A percentile compares a stretch with the other conserved stretches of the same genome.
phyloP scores from a whole-genome alignment of 768 basidiomycete genomes.

The Boletales sp. region DNA sequence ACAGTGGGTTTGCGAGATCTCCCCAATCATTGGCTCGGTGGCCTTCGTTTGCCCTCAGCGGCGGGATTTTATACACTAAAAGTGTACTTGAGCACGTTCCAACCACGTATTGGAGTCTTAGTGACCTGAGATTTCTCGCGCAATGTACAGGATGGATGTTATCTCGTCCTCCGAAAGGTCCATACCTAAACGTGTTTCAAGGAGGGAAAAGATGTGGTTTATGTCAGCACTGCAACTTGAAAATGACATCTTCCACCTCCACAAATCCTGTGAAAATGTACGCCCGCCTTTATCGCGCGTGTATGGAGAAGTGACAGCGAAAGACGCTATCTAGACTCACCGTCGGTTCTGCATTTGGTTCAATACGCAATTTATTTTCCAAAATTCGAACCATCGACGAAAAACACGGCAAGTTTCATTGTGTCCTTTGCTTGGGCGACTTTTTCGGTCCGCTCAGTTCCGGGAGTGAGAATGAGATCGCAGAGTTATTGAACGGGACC shows the following conservation, averaged over 20 bases:
- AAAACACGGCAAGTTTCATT: conserved; percentile 92
- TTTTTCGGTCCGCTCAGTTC: conserved; percentile 62
- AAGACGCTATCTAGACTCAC: conserved; percentile 47
- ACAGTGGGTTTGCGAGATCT: conserved; percentile 74
- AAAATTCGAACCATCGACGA: conserved; percentile 83
- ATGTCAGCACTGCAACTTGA: conserved; percentile 17
- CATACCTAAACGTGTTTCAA: conserved; percentile 34
- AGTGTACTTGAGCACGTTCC: conserved; percentile 18
- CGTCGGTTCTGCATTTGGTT: conserved; percentile 76
- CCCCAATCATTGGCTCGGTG: conserved; percentile 94
- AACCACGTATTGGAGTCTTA: conserved; percentile 10
- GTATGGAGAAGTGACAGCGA: conserved; percentile 3
- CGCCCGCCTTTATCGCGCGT: conserved; percentile 4
- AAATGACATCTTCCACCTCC: conserved; percentile 3
- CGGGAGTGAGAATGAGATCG: conserved; percentile 38
- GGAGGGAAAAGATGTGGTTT: conserved; percentile 8
- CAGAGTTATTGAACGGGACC: conserved; percentile 60
- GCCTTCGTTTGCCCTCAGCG: conserved; percentile 81
- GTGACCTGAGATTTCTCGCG: conserved; percentile 86
- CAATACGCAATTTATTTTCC: conserved; percentile 67
- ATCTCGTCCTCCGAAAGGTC: conserved; percentile 71
- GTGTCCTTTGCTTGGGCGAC: conserved; percentile 78
- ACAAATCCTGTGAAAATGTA: conserved; percentile 30
- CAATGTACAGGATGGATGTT: conserved; percentile 85
- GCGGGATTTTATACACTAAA: conserved; percentile 88